Conservation (phyloP, 2,329 filamentous ascomycete genomes). For the Ceratocystis eucalypticola region DNA sequence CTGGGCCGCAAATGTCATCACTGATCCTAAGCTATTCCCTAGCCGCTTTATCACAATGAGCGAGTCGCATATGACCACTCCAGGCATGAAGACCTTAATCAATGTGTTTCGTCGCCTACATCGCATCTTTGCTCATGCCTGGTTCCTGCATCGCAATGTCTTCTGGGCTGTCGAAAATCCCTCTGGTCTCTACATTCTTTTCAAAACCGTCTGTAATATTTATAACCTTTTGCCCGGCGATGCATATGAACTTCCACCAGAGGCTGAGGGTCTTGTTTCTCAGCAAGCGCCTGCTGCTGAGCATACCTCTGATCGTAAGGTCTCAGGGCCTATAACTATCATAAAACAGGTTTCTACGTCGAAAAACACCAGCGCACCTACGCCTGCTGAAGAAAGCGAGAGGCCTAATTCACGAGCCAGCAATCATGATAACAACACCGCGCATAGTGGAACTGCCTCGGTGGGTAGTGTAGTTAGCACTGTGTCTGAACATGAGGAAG, state of each 20-base stretch:
- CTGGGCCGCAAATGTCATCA: slow-evolving; percentile 90
- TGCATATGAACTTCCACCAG: slow-evolving; percentile 87
- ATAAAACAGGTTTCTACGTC: slow-evolving; percentile 11
- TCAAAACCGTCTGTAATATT: slow-evolving; percentile 90
- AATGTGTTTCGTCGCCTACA: slow-evolving; percentile 93
- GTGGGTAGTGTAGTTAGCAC: slow-evolving; percentile 54
- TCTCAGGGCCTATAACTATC: slow-evolving; percentile 23
- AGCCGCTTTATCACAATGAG: slow-evolving; percentile 54
- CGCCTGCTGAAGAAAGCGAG: slow-evolving; percentile 12
- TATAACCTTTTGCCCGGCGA: slow-evolving; percentile 83
- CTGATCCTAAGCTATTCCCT: slow-evolving; percentile 88
- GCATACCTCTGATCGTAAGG: slow-evolving; percentile 24
- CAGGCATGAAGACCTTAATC: slow-evolving; percentile 68
- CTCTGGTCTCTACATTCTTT: slow-evolving; percentile 88
- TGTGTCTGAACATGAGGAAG: slow-evolving; percentile 53
- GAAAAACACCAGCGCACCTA: not conserved
- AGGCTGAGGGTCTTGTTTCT: slow-evolving; percentile 70
- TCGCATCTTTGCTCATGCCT: slow-evolving; percentile 94
- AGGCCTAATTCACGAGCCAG: slow-evolving; percentile 44
- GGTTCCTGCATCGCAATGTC: slow-evolving; percentile 91
- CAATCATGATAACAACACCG: slow-evolving; percentile 37
- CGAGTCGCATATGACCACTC: slow-evolving; percentile 45
- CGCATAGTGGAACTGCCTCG: not conserved
- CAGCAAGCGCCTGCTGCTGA: slow-evolving; percentile 1
- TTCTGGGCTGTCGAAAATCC: slow-evolving; percentile 89